Evolutionary conservation across 2,329 filamentous ascomycete species (phyloP), one percentile per base, ranked within the genome.

Genomic region (Colletotrichum lupini): DNA sequence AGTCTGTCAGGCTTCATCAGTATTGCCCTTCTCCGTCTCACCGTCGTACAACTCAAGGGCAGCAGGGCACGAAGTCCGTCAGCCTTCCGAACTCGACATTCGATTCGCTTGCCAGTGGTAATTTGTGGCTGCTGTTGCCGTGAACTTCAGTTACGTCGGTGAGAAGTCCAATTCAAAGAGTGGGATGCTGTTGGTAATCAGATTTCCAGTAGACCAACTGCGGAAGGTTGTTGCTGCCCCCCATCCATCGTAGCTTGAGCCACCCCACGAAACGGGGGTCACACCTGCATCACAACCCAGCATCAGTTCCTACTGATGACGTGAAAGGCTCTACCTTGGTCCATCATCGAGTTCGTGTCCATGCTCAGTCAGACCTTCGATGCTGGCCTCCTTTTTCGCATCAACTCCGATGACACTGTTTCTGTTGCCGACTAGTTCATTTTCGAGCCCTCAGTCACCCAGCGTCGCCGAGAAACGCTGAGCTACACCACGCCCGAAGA

Each of bases 261-360:
- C 55, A 65, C 67, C 67, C 70, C 70, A 70, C 60, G 67, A 70
- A 69, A 73, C 61, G 66, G 70, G 70, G 70, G 67, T 73, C 70
- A 73, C 55, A 53, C 60, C 46, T 73, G 60, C 66, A 73, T 56
- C n/a, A 19, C 37, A 65, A 60, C 67, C 66, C 26, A 49, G 52
- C 62, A 62, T 70, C 60, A 56, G 46, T 66, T 49, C 64, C 22
- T 55, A 24, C 32, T 52, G n/a, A 73, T 70, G 70, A 65, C 66
- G 58, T 61, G 67, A 56, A 70, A 49, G 26, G n/a, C 35, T 55
- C 22, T 49, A 14, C n/a, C 61, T 24, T 64, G 22, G 35, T 61
- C 35, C 55, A 30, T 53, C 46, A 55, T 61, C 28, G 56, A 60
- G 9, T 19, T 55, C 24, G 16, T 58, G 30, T 16, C 37, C 55